Evolutionary conservation across 352 stramenopile genomes (phyloP), one percentile per base, ranked within the genome.

Genomic region (Blastocystis sp.): DNA sequence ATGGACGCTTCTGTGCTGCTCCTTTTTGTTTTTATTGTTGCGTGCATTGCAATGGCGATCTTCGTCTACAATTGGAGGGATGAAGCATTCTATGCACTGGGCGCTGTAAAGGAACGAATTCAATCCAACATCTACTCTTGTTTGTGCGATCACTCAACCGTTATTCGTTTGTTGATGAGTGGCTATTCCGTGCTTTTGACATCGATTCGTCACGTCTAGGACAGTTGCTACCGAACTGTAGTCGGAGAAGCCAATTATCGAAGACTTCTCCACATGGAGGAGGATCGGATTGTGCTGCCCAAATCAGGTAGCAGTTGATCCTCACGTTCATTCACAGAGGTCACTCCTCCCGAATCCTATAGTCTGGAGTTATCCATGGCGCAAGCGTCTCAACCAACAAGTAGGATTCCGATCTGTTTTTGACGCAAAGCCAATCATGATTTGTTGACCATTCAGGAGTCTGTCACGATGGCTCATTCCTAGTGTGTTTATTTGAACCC

Each of bases 11-110:
- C 10, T 21, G 74, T 45, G 16, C 31, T 85, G 26, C 31, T 85
- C 13, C 31, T 85, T 1, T 67, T 85, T 13, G 31, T 85, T 24
- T 85, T 85, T 35, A 62, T 85, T 6, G 19, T 55, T 12, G 31
- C 70, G 9, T 69, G 51, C 10, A 67, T 85, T 45, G 21, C 37
- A 31, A 24, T 85, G 33, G 74, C 74, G 21, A 85, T 85, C 10
- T 67, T 85, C 26, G 50, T 69, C 10, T 85, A 85, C 39, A 67
- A 85, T 45, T 85, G 74, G 74, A 85, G 50, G 35, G 74, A 85
- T 59, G 74, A 85, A 24, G 74, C 61, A 3, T 62, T 65, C 10
- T 39, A 29, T 67, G 31, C 66, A 21, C 39, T 81, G 26, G 19
- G 37, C 4, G 59, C 3, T 39, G 21, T 81, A 21, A 62, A 65